Conservation (phyloP, 2,329 filamentous ascomycete genomes). For the Orbilia ellipsospora region DNA sequence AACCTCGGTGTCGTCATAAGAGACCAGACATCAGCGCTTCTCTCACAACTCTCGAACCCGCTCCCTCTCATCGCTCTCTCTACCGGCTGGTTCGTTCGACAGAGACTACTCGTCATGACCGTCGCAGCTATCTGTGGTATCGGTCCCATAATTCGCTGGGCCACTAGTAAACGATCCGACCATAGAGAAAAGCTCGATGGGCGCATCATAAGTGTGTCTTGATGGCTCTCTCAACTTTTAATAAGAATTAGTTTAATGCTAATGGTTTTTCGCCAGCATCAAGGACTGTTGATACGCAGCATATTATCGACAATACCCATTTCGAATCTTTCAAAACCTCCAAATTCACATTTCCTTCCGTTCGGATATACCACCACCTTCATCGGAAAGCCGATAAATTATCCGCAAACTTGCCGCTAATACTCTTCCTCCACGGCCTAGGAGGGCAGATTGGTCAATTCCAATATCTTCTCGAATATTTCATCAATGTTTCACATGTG, state of each 20-base stretch:
- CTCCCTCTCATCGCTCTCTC: slow-evolving; percentile 14
- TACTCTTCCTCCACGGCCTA: slow-evolving; percentile 92
- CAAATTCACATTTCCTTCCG: slow-evolving; percentile 75
- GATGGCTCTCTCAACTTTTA: background rate
- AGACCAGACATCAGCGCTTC: slow-evolving; percentile 25
- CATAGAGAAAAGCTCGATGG: slow-evolving; percentile 38
- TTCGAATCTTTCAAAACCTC: slow-evolving; percentile 74
- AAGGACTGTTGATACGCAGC: slow-evolving; percentile 49
- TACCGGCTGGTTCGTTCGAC: slow-evolving; percentile 28
- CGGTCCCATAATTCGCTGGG: slow-evolving; percentile 47
- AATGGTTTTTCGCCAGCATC: slow-evolving; percentile 20
- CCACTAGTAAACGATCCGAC: slow-evolving; percentile 25
- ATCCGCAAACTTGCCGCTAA: slow-evolving; percentile 79
- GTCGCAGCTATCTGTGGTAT: slow-evolving; percentile 42
- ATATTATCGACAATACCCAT: slow-evolving; percentile 50
- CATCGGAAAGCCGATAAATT: slow-evolving; percentile 87
- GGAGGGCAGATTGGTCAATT: slow-evolving; percentile 95
- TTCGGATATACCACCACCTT: slow-evolving; percentile 84
- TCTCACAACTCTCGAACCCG: slow-evolving; percentile 21
- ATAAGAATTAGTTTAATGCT: background rate
- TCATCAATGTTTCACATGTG: slow-evolving; percentile 84
- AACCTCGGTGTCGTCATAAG: slow-evolving; percentile 47
- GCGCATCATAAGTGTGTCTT: slow-evolving; percentile 45
- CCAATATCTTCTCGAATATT: slow-evolving; percentile 79
- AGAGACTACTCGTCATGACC: slow-evolving; percentile 46